A percentile compares a stretch with the other conserved stretches of the same genome.
Evolutionary conservation across 2,329 filamentous ascomycete genomes (phyloP).

Genomic region (Microsporum ferrugineum): DNA sequence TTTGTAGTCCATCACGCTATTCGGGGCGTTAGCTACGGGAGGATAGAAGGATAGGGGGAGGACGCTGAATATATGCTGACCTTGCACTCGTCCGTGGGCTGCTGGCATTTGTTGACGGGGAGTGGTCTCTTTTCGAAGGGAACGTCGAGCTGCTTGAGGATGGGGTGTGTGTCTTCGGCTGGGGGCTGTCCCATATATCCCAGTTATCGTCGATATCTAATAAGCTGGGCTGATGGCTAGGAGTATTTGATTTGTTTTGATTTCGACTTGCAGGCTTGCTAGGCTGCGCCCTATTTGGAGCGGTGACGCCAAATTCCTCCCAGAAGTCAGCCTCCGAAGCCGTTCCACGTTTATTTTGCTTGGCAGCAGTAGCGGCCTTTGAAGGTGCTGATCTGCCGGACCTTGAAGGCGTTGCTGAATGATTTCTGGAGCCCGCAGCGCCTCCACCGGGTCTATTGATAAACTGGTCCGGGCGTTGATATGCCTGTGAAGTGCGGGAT

Average conservation of each 20-base stretch:
- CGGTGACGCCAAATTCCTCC: constrained; percentile 40
- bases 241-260: constrained; percentile 23
- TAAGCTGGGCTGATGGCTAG: constrained; percentile 15
- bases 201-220: constrained; percentile 42
- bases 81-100: constrained; percentile 46
- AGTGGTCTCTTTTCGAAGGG: constrained; percentile 38
- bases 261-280: constrained; percentile 27
- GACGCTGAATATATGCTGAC: constrained; percentile 26
- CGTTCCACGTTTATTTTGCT: constrained; percentile 31
- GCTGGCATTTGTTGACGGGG: constrained; percentile 35
- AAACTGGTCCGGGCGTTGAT: constrained; percentile 14
- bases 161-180: constrained; percentile 31
- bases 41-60: constrained; percentile 4
- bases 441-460: constrained; percentile 23
- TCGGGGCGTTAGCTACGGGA: constrained; percentile 10
- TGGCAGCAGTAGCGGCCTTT: constrained; percentile 21
- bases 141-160: constrained; percentile 41
- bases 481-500: constrained; percentile 25
- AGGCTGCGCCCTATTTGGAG: constrained; percentile 14
- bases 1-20: constrained; percentile 31
- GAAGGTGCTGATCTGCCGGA: constrained; percentile 19
- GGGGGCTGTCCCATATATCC: constrained; percentile 46
- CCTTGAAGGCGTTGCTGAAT: constrained; percentile 19
- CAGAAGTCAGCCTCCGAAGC: constrained; percentile 39
- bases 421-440: constrained; percentile 25